Evolutionary conservation across 202 grass and related monocot genomes (phyloP).

Genomic region (Tripidium arundinaceum): DNA sequence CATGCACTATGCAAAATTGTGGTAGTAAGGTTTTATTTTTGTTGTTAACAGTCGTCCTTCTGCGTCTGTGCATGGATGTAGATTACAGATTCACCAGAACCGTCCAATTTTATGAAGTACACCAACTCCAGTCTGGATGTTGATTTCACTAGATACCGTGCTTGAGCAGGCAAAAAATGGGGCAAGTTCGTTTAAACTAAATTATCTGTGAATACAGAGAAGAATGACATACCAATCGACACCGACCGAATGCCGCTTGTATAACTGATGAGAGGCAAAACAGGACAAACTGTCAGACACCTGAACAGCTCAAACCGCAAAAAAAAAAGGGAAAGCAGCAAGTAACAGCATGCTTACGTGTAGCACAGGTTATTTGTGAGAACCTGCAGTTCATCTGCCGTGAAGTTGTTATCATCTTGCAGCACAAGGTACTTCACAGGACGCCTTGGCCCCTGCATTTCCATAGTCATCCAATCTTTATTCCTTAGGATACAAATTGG

Average conservation of each 20-base stretch:
- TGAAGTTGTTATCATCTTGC: conserved; percentile 60
- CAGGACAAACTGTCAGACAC: background rate
- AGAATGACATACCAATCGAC: conserved; percentile 48
- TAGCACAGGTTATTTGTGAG: conserved; percentile 70
- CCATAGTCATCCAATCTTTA: background rate
- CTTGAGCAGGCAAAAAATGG: background rate
- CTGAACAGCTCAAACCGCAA: background rate
- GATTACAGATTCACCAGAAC: background rate
- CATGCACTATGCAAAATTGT: background rate
- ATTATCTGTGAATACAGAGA: background rate
- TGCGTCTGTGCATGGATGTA: background rate
- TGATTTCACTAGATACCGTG: background rate
- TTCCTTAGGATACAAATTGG: background rate
- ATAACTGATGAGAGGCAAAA: conserved; percentile 38
- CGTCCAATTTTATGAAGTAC: background rate
- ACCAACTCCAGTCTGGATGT: background rate
- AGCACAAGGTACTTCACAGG: conserved; percentile 61
- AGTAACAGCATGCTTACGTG: conserved; percentile 46
- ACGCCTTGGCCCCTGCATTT: conserved; percentile 50
- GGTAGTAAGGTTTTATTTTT: background rate
- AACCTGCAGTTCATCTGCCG: conserved; percentile 46
- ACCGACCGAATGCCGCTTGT: conserved; percentile 59
- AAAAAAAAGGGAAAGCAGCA: background rate
- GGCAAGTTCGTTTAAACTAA: background rate
- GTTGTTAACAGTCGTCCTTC: background rate